These are phyloP conservation scores for Stemphylium vesicarium DNA, from an alignment of 2,329 filamentous ascomycete species.

Conservation along the genomic window DNA sequence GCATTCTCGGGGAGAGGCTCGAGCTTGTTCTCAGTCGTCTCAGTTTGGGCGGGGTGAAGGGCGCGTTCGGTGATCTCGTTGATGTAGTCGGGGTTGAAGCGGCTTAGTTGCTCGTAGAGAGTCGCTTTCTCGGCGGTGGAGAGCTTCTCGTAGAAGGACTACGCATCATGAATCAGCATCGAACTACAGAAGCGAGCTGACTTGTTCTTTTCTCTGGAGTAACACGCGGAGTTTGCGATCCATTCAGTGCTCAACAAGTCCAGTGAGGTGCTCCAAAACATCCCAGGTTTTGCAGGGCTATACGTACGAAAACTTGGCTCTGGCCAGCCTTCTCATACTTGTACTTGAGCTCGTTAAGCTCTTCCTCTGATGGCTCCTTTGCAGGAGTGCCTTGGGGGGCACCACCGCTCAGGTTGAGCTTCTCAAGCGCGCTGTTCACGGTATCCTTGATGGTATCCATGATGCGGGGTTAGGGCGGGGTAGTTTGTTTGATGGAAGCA, in stretches of 20 bases:
- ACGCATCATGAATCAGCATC: not conserved
- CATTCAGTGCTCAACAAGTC: not conserved
- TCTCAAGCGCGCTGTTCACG: conserved; percentile 51
- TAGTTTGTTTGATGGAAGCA: conserved; percentile 9
- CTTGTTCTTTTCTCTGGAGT: not conserved
- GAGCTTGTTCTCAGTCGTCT: conserved; percentile 63
- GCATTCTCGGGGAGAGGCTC: conserved; percentile 88
- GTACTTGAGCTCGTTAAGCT: conserved; percentile 70
- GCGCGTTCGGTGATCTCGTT: conserved; percentile 85
- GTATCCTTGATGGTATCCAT: conserved; percentile 52
- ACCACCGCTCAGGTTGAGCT: conserved; percentile 48
- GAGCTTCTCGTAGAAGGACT: conserved; percentile 81
- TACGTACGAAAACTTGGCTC: conserved; percentile 72
- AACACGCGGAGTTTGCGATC: not conserved
- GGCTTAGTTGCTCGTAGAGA: conserved; percentile 80
- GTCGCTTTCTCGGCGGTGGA: conserved; percentile 72
- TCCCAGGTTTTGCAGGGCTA: not conserved
- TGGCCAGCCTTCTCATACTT: conserved; percentile 78
- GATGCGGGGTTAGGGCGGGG: conserved; percentile 21
- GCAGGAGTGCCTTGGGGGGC: conserved; percentile 45
- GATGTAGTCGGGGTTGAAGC: conserved; percentile 84
- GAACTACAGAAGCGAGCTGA: not conserved
- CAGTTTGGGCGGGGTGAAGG: conserved; percentile 73
- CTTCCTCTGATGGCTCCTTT: conserved; percentile 66
- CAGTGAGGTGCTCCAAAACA: conserved; percentile 4